Percentiles rank a stretch among this genome's conserved stretches.
phyloP scores from a whole-genome alignment of 345 rosid species.

The Salix dunnii region DNA sequence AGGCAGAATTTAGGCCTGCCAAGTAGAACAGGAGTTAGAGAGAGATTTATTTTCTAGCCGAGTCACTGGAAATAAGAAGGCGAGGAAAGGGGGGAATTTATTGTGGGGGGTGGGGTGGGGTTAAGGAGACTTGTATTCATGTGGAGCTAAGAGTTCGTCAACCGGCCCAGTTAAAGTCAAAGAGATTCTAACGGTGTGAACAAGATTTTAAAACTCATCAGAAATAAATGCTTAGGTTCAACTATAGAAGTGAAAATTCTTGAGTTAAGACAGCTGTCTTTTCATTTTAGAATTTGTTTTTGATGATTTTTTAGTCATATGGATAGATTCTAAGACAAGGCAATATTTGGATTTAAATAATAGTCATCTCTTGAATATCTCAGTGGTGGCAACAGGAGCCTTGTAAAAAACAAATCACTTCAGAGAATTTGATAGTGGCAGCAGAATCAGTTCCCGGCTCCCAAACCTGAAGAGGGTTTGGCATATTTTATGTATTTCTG shows the following conservation, averaged over 20 bases:
- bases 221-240: neutral
- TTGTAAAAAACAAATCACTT: neutral
- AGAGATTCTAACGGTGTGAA: slow-evolving; percentile 1
- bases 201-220: no score
- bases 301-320: neutral
- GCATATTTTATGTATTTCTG: neutral
- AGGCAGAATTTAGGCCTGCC: neutral
- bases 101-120: no score
- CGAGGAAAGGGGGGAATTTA: neutral
- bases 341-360: neutral
- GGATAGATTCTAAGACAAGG: neutral
- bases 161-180: neutral
- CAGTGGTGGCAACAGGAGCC: neutral
- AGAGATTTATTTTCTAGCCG: neutral
- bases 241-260: neutral
- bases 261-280: neutral
- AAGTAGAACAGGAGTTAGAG: neutral
- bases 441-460: neutral
- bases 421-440: neutral
- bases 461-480: neutral
- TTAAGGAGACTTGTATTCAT: neutral
- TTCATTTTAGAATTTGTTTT: neutral
- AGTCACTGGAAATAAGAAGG: neutral
- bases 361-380: neutral
- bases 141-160: no score